These are phyloP conservation scores for Nigrospora sphaerica DNA, from an alignment of 2,329 filamentous ascomycete genomes.

Conservation along the genomic window DNA sequence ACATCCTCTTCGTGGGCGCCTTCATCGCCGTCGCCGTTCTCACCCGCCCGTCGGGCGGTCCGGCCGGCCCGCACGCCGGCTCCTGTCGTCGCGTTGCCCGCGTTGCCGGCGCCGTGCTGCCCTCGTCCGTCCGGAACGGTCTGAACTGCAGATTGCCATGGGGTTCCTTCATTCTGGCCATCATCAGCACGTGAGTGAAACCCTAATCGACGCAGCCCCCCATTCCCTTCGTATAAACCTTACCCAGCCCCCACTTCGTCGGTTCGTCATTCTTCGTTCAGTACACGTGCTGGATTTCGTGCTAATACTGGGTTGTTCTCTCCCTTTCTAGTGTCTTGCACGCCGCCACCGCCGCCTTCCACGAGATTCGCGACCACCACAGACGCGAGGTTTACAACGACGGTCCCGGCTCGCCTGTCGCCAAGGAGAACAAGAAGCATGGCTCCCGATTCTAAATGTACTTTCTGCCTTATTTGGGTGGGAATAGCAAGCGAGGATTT, in stretches of 20 bases:
- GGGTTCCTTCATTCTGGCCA: constrained; percentile 34
- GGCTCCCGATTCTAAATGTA: no score
- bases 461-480: no score
- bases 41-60: constrained; percentile 26
- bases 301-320: no score
- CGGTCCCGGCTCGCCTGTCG: no score
- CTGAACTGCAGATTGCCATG: constrained; percentile 30
- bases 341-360: constrained; percentile 31
- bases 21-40: constrained; percentile 35
- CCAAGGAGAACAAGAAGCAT: no score
- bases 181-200: constrained; percentile 34
- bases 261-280: no score
- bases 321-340: constrained; percentile 27
- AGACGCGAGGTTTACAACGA: no score
- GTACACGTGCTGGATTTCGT: no score
- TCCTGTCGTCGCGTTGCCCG: constrained; percentile 12
- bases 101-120: background rate
- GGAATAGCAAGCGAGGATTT: no score
- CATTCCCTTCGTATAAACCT: no score
- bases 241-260: no score
- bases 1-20: constrained; percentile 29
- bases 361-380: constrained; percentile 16
- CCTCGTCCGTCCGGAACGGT: background rate
- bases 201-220: no score
- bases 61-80: constrained; percentile 17